These are phyloP conservation scores for Arbutus unedo DNA, from an alignment of 148 eudicot species.

Conservation along the genomic window DNA sequence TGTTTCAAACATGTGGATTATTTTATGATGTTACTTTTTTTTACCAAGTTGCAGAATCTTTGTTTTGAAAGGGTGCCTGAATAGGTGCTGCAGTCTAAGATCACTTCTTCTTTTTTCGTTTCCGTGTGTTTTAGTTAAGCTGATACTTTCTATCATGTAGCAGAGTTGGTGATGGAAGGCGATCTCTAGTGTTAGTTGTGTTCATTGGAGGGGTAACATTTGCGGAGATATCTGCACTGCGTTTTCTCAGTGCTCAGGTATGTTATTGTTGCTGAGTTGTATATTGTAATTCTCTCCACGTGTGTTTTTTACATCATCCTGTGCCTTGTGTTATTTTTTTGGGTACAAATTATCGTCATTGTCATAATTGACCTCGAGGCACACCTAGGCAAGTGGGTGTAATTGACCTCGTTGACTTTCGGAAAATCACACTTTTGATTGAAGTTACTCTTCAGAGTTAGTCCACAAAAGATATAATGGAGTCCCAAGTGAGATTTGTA, in stretches of 20 bases:
- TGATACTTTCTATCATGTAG: conserved; percentile 15
- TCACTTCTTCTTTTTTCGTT: neutral
- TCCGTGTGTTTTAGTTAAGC: neutral
- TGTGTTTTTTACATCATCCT: neutral
- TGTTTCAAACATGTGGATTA: neutral
- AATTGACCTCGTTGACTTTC: too few species aligned
- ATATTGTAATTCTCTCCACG: neutral
- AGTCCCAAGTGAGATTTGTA: too few species aligned
- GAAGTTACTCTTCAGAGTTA: too few species aligned
- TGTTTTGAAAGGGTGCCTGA: neutral
- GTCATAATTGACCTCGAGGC: too few species aligned
- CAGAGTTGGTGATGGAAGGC: conserved; percentile 80
- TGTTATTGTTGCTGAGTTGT: neutral
- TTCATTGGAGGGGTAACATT: conserved; percentile 93
- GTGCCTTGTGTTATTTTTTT: neutral
- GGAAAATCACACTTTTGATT: too few species aligned
- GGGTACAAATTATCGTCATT: too few species aligned
- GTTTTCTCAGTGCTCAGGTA: conserved; percentile 94
- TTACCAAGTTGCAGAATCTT: neutral
- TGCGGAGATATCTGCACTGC: conserved; percentile 97
- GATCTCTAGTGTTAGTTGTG: conserved; percentile 82
- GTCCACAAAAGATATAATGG: too few species aligned
- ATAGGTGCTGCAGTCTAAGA: neutral
- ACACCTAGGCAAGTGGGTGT: too few species aligned
- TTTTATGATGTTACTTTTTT: neutral